These are phyloP conservation scores for Geotrichum fermentans DNA, from an alignment of 1,139 yeast genomes.

Conservation along the genomic window DNA sequence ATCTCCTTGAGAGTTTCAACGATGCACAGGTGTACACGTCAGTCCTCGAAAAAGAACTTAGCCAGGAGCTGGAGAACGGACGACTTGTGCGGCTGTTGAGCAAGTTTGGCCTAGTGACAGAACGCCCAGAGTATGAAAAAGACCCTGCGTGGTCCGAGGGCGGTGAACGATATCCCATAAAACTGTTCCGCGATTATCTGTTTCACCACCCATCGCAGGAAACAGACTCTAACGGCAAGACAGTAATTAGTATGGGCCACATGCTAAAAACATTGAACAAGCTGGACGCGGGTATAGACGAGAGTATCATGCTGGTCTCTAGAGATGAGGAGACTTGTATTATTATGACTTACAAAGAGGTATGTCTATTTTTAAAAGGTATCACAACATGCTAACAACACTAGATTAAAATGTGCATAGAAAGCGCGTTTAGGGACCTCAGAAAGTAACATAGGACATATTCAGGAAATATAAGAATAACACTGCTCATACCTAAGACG, in stretches of 20 bases:
- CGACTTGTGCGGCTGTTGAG: conserved; percentile 76
- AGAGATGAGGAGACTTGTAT: conserved; percentile 79
- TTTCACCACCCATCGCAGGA: conserved; percentile 77
- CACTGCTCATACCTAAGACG: no score
- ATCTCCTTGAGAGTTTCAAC: conserved; percentile 38
- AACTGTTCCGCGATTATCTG: conserved; percentile 75
- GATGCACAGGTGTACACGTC: conserved; percentile 58
- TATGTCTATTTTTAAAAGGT: neutral
- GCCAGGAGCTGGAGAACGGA: conserved; percentile 80
- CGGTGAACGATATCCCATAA: conserved; percentile 70
- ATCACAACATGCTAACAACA: no score
- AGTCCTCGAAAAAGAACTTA: conserved; percentile 58
- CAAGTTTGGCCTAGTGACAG: conserved; percentile 73
- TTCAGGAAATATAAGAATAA: neutral
- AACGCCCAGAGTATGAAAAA: conserved; percentile 60
- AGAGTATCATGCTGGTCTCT: conserved; percentile 70
- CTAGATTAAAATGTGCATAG: conserved; percentile 61
- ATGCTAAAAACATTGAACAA: conserved; percentile 77
- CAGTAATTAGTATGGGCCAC: conserved; percentile 76
- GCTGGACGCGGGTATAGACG: conserved; percentile 89
- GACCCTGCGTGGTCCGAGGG: conserved; percentile 68
- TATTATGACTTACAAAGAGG: conserved; percentile 69
- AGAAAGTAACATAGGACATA: neutral
- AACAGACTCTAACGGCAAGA: conserved; percentile 49
- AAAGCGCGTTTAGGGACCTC: conserved; percentile 62